phyloP scores from a whole-genome alignment of 2,329 filamentous ascomycete genomes.

The Fusarium poae region DNA sequence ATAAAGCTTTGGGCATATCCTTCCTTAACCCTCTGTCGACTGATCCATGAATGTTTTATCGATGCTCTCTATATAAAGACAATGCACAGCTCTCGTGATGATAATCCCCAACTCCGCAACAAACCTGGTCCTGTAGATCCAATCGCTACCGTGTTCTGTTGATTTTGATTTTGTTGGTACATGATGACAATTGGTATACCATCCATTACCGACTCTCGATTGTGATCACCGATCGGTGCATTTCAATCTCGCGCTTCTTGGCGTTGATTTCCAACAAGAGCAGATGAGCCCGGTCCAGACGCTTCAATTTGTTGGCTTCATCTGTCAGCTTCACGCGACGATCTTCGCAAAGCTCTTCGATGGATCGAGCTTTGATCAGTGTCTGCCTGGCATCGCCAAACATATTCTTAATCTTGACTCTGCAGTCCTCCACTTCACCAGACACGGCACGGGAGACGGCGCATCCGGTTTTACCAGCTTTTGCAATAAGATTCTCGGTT shows the following conservation, averaged over 20 bases:
- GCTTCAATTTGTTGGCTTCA: slow-evolving; percentile 16
- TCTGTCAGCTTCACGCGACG: slow-evolving; percentile 13
- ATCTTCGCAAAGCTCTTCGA: slow-evolving; percentile 1
- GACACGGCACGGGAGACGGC: slow-evolving; percentile 9
- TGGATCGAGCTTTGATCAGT: background rate
- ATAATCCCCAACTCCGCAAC: slow-evolving; percentile 13
- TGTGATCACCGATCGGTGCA: background rate
- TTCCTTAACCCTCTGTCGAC: background rate
- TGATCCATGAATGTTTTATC: slow-evolving; percentile 4
- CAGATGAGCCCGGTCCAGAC: slow-evolving; percentile 13
- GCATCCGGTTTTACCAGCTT: background rate
- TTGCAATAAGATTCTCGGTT: slow-evolving; percentile 6
- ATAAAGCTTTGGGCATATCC: background rate
- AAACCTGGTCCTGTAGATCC: slow-evolving; percentile 1
- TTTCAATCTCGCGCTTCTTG: background rate
- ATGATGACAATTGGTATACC: background rate
- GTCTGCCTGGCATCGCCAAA: slow-evolving; percentile 3
- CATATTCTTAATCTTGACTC: background rate
- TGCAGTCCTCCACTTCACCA: slow-evolving; percentile 16
- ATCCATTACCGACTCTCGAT: background rate
- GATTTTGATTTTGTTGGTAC: background rate
- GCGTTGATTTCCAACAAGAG: background rate
- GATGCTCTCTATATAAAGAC: background rate
- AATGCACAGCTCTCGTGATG: background rate
- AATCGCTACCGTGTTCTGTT: background rate